A percentile compares a stretch with the other conserved stretches of the same genome.
phyloP scores from a whole-genome alignment of 1,139 yeast genomes.

The Protomyces macrosporus region DNA sequence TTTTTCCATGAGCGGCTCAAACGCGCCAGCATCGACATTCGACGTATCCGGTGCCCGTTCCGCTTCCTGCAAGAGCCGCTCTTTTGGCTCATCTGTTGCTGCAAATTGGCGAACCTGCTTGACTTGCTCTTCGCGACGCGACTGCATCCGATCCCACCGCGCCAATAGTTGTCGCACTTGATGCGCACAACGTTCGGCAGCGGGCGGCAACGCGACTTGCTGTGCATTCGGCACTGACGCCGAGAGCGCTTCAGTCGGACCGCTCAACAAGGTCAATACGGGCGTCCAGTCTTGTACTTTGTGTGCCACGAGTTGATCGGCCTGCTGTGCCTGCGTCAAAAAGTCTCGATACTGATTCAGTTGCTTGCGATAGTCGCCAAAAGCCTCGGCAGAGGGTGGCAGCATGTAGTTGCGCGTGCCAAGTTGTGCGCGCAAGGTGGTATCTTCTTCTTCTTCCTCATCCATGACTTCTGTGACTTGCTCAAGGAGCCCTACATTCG shows the following conservation, averaged over 20 bases:
- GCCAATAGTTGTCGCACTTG: conserved; percentile 1
- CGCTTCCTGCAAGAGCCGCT: not conserved
- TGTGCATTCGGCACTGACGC: conserved; percentile 51
- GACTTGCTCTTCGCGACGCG: not conserved
- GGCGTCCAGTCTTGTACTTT: conserved; percentile 47
- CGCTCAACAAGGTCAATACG: conserved; percentile 46
- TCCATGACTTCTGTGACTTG: conserved; percentile 49
- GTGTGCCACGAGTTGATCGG: conserved; percentile 52
- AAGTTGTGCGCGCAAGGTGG: conserved; percentile 45
- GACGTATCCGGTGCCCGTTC: not conserved
- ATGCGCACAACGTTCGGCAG: conserved; percentile 7
- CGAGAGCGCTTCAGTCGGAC: conserved; percentile 44
- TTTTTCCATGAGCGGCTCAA: conserved; percentile 2
- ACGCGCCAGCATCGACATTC: not conserved
- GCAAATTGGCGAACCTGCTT: not conserved
- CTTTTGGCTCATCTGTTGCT: conserved; percentile 4
- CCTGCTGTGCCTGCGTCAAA: conserved; percentile 53
- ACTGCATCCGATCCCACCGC: not conserved
- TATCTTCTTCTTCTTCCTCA: conserved; percentile 56
- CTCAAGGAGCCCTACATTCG: conserved; percentile 42
- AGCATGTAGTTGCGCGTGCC: conserved; percentile 53
- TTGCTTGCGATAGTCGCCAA: conserved; percentile 36
- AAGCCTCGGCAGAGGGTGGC: conserved; percentile 40
- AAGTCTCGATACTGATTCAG: conserved; percentile 33
- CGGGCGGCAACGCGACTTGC: not conserved